Conservation (phyloP, 2,329 filamentous ascomycete genomes). For the Lecanicillium sp. region DNA sequence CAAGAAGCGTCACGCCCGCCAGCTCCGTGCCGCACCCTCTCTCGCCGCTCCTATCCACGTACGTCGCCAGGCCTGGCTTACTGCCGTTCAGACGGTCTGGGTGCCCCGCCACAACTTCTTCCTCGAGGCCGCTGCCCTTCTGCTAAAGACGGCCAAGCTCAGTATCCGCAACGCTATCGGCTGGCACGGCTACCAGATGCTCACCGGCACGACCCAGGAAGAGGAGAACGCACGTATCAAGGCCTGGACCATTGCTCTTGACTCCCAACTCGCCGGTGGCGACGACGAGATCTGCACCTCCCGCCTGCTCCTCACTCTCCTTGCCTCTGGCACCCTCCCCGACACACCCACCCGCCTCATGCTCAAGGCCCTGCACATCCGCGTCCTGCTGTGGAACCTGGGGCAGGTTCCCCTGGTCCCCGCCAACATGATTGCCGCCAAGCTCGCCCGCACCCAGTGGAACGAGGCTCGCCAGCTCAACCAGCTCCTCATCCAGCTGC, state of each 20-base stretch:
- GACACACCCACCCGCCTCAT: slow-evolving; percentile 78
- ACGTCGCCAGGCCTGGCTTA: slow-evolving; percentile 84
- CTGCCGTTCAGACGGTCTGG: slow-evolving; percentile 86
- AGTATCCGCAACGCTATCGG: slow-evolving; percentile 74
- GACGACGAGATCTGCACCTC: slow-evolving; percentile 86
- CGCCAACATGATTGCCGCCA: slow-evolving; percentile 64
- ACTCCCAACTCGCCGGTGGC: slow-evolving; percentile 86
- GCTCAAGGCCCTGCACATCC: slow-evolving; percentile 86
- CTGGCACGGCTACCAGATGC: slow-evolving; percentile 65
- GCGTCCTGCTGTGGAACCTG: slow-evolving; percentile 78
- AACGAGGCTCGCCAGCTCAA: slow-evolving; percentile 67
- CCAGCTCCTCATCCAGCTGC: slow-evolving; percentile 39
- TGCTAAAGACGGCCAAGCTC: slow-evolving; percentile 75
- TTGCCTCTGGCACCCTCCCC: slow-evolving; percentile 82
- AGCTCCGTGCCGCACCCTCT: slow-evolving; percentile 56
- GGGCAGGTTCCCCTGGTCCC: slow-evolving; percentile 60
- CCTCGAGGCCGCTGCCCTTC: slow-evolving; percentile 74
- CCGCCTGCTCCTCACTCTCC: slow-evolving; percentile 75
- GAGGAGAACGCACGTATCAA: slow-evolving; percentile 82
- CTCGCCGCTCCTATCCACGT: slow-evolving; percentile 78
- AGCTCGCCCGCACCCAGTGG: slow-evolving; percentile 73
- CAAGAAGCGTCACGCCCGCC: slow-evolving; percentile 40
- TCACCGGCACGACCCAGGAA: slow-evolving; percentile 76
- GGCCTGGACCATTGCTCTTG: slow-evolving; percentile 87
- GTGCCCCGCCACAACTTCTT: slow-evolving; percentile 83